These are phyloP conservation scores for Euptelea pleiosperma DNA, from an alignment of 164 flowering plant species.

Conservation along the genomic window DNA sequence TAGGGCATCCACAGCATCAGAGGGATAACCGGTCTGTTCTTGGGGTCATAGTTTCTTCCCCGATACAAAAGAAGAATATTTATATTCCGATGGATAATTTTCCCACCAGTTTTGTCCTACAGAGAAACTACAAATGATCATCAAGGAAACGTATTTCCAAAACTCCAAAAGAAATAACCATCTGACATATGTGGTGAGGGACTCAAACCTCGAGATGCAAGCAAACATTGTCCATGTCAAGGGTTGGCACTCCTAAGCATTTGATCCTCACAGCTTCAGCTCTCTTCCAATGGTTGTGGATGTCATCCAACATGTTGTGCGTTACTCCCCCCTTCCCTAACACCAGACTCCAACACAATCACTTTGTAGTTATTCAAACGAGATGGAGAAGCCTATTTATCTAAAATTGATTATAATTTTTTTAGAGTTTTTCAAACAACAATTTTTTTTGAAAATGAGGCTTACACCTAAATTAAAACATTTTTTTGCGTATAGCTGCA, in stretches of 20 bases:
- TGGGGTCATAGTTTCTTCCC: conserved; percentile 81
- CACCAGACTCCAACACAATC: conserved; percentile 2
- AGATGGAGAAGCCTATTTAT: neutral
- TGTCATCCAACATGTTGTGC: conserved; percentile 89
- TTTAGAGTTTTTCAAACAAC: no score
- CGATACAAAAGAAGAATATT: conserved; percentile 78
- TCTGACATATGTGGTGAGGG: neutral
- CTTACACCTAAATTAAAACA: no score
- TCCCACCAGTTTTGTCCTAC: conserved; percentile 95
- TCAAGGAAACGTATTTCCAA: conserved; percentile 13
- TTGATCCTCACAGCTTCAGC: conserved; percentile 98
- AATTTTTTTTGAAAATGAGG: no score
- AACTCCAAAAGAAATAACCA: neutral
- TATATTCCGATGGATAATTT: conserved; percentile 57
- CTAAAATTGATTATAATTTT: no score
- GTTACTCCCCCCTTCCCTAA: conserved; percentile 86
- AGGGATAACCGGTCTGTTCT: conserved; percentile 68
- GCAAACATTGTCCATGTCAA: conserved; percentile 93
- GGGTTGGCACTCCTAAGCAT: conserved; percentile 92
- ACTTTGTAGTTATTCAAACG: neutral
- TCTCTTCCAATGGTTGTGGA: conserved; percentile 93
- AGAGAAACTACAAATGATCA: conserved; percentile 25
- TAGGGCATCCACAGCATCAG: conserved; percentile 88
- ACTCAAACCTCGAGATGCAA: conserved; percentile 78
- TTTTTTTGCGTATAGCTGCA: no score